Base-by-base conservation (phyloP, 1,284 basidiomycete species). In the Apiotrichum brassicae region DNA sequence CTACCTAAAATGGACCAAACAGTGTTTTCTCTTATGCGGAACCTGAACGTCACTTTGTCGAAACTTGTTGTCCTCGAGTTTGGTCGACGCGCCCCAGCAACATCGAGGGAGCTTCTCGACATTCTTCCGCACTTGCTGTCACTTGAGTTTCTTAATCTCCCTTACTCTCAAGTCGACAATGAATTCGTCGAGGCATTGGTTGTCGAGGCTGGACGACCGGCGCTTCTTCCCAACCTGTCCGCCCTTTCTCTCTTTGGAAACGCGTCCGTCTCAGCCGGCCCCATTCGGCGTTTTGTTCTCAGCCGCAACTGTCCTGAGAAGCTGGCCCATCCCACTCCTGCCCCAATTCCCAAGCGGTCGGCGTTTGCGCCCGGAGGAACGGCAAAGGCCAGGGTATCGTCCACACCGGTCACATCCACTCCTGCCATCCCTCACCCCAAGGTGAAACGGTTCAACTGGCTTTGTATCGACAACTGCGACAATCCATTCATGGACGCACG, bases 401-500 rank as follows among this genome's bases (percentile, higher is more conserved):
- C 9, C 6, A 12, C 41, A 7, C 30, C 28, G 2, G 7, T 26
- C 14, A 3, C 35, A 12, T 34, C 18, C 18, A 8, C 25, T 16
- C 7, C 51, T n/a, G n/a, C n/a, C n/a, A n/a, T n/a, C 22, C 16
- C 25, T n/a, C 26, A 18, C 18, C 40, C 39, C n/a, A 23, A 20
- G 5, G 51, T 49, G 4, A 40, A 47, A 11, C 28, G 43, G 13
- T 58, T 71, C 46, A 54, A 34, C 1, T 71, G 66, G 65, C 51
- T 71, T 22, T 60, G 58, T 43, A 22, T 67, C 20, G 66, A 69
- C 50, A 49, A 61, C 28, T 71, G 68, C 48, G 59, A 60, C 30
- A n/a, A 35, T 12, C 51, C 64, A 19, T 53, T 60, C 26, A 40
- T 56, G 20, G 58, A 59, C 9, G 35, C 58, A 0, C 33, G n/a